Conservation (phyloP, 805 yeast species). For the Candida rishiriensis region DNA sequence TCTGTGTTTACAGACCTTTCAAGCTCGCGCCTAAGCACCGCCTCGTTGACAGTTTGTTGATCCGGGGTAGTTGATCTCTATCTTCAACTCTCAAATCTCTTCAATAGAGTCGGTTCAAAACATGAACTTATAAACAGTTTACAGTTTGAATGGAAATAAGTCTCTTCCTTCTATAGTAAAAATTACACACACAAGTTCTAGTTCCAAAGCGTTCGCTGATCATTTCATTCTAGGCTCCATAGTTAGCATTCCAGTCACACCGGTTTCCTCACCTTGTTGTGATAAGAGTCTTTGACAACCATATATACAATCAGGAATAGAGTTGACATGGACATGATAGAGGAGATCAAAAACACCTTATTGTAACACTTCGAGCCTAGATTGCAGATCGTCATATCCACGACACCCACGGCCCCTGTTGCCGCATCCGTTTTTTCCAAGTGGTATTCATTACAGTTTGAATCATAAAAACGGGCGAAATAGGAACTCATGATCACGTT, state of each 20-base stretch:
- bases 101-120: neutral
- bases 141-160: neutral
- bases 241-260: neutral
- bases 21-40: too few relatives aligned
- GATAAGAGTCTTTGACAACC: neutral
- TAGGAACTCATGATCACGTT: conserved; percentile 55
- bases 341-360: conserved; percentile 36
- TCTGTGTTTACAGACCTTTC: too few relatives aligned
- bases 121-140: neutral
- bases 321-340: neutral
- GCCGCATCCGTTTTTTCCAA: neutral
- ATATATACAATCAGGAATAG: neutral
- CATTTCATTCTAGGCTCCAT: too few relatives aligned
- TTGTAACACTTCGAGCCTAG: conserved; percentile 30
- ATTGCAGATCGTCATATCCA: conserved; percentile 16
- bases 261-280: neutral
- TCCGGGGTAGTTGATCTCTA: too few relatives aligned
- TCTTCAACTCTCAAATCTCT: neutral
- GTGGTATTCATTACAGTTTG: conserved; percentile 23
- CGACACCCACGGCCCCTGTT: conserved; percentile 1
- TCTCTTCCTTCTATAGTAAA: too few relatives aligned
- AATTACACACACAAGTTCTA: neutral
- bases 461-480: conserved; percentile 63
- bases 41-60: too few relatives aligned
- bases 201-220: too few relatives aligned